Evolutionary conservation across 164 flowering plant species (phyloP), one percentile per base, ranked within the genome.

Genomic region (Magnolia sinica): DNA sequence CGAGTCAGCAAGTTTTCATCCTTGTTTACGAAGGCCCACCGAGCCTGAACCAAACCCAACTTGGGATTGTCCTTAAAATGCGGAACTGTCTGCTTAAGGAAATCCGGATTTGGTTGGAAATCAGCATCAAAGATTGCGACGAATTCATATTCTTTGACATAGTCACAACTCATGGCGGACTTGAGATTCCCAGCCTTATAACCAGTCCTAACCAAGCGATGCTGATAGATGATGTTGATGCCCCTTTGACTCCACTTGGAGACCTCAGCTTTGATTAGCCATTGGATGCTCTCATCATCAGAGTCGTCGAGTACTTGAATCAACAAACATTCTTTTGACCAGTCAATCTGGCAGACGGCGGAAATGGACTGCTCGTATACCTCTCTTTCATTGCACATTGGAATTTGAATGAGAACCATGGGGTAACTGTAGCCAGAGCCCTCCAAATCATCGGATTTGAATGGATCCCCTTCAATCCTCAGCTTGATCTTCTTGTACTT

Each of bases 311-410:
- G 82, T 59, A 96, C 84, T 85, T 96, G 99, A 66, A 96, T 89
- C 71, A 96, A 79, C 55, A 96, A 22, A 19, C 87, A 90, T 49
- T 89, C 81, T 71, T 88, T 94, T 0, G 96, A 94, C 96, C 96
- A 92, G 79, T 90, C 92, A 29, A 89, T 79, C 73, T 87, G 90
- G 81, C 96, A 92, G 14, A 88, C 90, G 6, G 96, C 96, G 67
- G 91, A 86, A 63, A 92, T 92, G 27, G 96, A 92, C 73, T 87
- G 91, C 85, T 90, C 91, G 78, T 89, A 92, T 29, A 92, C 96
- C 98, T 94, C 98, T 70, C 79, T 87, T 84, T 94, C 98, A 80
- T 93, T 93, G 68, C 98, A 93, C 98, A 93, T 93, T 64, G 96
- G 98, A 72, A 93, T 91, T 80, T 93, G 98, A 77, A 93, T 89